Evolutionary conservation across 148 eudicot genomes (phyloP), one percentile per base, ranked within the genome.

Genomic region (Euryodendron excelsum): DNA sequence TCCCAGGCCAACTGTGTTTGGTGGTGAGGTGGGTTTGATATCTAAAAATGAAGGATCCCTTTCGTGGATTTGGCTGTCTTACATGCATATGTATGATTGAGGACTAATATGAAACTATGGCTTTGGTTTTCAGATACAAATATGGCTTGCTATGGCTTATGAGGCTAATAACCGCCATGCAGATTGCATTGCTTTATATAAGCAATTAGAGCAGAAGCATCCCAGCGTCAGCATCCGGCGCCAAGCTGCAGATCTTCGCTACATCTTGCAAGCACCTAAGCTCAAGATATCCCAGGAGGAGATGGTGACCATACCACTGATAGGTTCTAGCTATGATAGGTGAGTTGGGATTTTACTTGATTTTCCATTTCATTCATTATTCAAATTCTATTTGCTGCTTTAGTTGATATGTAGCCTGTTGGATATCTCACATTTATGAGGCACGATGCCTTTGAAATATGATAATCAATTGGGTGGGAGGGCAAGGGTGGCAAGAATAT

Each of bases 71-170:
- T 50, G 3, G 15, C 28, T 58, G n/a, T 73, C 18, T 45, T 10
- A 14, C 28, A n/a, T 69, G 47, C 68, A 56, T 44, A 23, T 78
- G 45, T 23, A 59, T 47, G 62, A 66, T 72, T 18, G 21, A 47
- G 3, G 9, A 10, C 80, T 79, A 13, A 83, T 79, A 31, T 63
- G 60, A 33, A 45, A 33, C 48, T 69, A 69, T 58, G 63, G n/a
- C 47, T 80, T 63, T 82, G 72, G 45, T 77, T 58, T 81, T 50
- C 89, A 96, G 98, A 96, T 96, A 85, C 99, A 96, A 85, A 93
- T 96, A 88, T 96, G 99, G 99, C 94, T 96, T 83, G 99, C 92
- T 69, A 96, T 96, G 99, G 99, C 98, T 36, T 96, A 96, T 69
- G 99, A 93, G 80, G 99, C 99, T 69, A 85, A 96, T 76, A 84